These are phyloP conservation scores for Metschnikowia noctiluminum DNA, from an alignment of 805 yeast genomes.

Conservation along the genomic window DNA sequence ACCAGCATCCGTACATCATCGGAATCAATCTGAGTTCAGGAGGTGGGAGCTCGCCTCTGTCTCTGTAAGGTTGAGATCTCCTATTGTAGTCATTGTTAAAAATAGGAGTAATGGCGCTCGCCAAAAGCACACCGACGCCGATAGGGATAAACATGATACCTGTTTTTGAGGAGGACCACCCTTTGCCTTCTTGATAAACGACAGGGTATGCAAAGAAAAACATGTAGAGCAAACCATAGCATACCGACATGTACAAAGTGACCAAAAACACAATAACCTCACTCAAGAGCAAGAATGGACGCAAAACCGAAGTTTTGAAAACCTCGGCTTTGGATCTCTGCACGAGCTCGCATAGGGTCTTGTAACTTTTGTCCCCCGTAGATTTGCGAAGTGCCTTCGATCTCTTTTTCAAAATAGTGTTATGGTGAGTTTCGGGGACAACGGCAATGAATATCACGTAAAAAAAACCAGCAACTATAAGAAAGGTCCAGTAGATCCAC, in stretches of 20 bases:
- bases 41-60: conserved; percentile 47
- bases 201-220: conserved; percentile 96
- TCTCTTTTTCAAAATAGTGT: conserved; percentile 50
- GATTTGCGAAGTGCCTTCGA: conserved; percentile 50
- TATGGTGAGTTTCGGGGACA: conserved; percentile 67
- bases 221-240: conserved; percentile 86
- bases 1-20: conserved; percentile 40
- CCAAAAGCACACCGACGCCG: conserved; percentile 65
- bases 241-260: conserved; percentile 83
- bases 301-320: conserved; percentile 61
- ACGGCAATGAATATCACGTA: conserved; percentile 50
- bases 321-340: conserved; percentile 37
- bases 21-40: conserved; percentile 82
- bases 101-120: conserved; percentile 47
- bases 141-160: conserved; percentile 91
- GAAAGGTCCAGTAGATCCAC: conserved; percentile 63
- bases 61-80: conserved; percentile 42
- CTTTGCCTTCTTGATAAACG: conserved; percentile 69
- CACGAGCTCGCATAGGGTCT: conserved; percentile 48
- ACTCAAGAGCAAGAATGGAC: conserved; percentile 76
- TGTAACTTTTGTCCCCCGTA: conserved; percentile 50
- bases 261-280: conserved; percentile 85
- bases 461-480: conserved; percentile 51
- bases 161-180: conserved; percentile 56
- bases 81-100: conserved; percentile 31